Base-by-base conservation (phyloP, 345 rosid genomes). In the Lagerstroemia speciosa region DNA sequence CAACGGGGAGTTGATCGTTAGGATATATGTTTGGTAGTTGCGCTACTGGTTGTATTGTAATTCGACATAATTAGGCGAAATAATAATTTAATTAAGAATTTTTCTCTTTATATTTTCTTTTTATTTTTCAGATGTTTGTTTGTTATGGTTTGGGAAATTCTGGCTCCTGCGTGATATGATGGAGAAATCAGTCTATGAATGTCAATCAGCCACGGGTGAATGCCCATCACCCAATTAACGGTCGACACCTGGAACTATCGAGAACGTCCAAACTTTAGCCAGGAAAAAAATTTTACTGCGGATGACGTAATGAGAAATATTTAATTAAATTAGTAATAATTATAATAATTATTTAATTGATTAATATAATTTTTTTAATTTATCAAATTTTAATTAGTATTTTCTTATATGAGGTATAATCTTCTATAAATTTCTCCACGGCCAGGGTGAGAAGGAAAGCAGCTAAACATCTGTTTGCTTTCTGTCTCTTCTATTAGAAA, bases 61-160 rank as follows among this genome's bases (percentile, higher is more conserved):
- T 48, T 20, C 55, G n/a, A 48, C 55, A 48, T n/a, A 48, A 48
- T 48, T 48, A 48, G 55, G 55, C 55, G 20, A 24, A 48, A 48
- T 48, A 20, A 48, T 48, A 43, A 11, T 43, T 43, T 20, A 48
- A 48, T 48, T 48, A 48, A 20, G 55, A 20, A 48, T 48, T 2
- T 24, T 8, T 55, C 15, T 22, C 6, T 26, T 24, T 26, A 20
- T 4, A 50, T 22, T 20, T 19, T 6, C 2, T 52, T 5, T 52
- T 26, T 52, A 24, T 55, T 55, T 55, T 26, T 55, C 26, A 31
- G 61, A 3, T 19, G 3, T 26, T 55, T 26, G 61, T 8, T 55
- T 55, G 57, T 52, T n/a, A 52, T 52, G 55, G 60, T 53, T 53
- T 53, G 60, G 60, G 60, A 24, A 8, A n/a, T 53, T 53, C 12